Conservation (phyloP, 2,329 filamentous ascomycete species). For the Diplocarpon mali region DNA sequence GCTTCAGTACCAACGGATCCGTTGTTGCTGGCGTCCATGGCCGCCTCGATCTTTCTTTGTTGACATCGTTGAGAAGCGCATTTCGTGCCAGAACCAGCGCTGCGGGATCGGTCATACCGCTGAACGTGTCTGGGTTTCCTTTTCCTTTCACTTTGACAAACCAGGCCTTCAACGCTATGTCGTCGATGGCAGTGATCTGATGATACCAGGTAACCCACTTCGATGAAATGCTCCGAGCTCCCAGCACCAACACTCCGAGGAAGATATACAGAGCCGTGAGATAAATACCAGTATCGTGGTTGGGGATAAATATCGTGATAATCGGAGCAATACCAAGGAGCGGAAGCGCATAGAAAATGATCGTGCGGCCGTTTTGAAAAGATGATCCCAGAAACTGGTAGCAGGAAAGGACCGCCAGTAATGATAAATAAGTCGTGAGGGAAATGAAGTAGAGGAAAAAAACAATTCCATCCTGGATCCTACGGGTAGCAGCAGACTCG, state of each 20-base stretch:
- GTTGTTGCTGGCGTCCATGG: background rate
- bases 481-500: background rate
- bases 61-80: conserved; percentile 1
- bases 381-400: conserved; percentile 3
- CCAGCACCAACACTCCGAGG: conserved; percentile 1
- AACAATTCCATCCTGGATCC: background rate
- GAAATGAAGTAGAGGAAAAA: conserved; percentile 1
- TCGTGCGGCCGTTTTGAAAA: conserved; percentile 4
- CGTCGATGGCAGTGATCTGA: conserved; percentile 4
- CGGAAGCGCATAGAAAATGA: background rate
- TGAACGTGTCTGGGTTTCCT: background rate
- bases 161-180: conserved; percentile 2
- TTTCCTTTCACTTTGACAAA: conserved; percentile 3
- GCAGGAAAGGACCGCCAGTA: conserved; percentile 3
- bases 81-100: conserved; percentile 1
- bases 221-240: background rate
- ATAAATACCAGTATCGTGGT: conserved; percentile 1
- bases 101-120: conserved; percentile 4
- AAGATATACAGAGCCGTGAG: background rate
- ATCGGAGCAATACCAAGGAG: conserved; percentile 1
- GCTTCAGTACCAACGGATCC: background rate
- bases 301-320: background rate
- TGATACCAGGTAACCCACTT: conserved; percentile 4
- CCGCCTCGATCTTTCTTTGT: background rate
- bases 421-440: background rate